Base-by-base conservation (phyloP, 2,329 filamentous ascomycete genomes). In the Alternaria gaisen region DNA sequence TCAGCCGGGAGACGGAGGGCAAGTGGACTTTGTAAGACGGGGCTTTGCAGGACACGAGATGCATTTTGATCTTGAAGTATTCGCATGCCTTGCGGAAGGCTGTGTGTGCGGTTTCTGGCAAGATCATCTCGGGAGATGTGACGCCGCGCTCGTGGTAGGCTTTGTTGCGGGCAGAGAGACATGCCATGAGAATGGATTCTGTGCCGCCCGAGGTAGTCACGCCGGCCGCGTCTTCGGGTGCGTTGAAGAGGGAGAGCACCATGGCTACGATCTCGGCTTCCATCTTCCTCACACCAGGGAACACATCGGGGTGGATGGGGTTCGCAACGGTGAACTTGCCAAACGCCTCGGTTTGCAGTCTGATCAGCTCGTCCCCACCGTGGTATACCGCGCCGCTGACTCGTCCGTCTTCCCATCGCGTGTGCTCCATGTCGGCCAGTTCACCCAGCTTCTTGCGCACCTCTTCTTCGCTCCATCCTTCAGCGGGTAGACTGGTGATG, bases 211-310 rank as follows among this genome's bases (percentile, higher is more conserved):
- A 92, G 2, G 95, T 98, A 16, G 92, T 93, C 10, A 95, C 93
- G 64, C 95, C 95, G 5, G 92, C 94, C 30, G 90, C 92, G 57
- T 88, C 90, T n/a, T 88, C 83, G 3, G 95, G 95, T 9, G 91
- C 93, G 79, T 97, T 92, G 84, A 97, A 99, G 78, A 99, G 83
- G 44, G 87, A 87, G 63, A 97, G 83, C 77, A 96, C 93, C 94
- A 99, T 99, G 67, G 94, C 91, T 53, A 99, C 95, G 63, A 99
- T 84, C 82, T 99, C 95, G 44, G 95, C 94, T 83, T 99, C 95
- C 95, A 99, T 99, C 87, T 99, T 99, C 72, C 95, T 86, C 53
- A 99, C 94, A 28, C 94, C 95, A 16, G 95, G 95, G 81, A 99
- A 99, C 43, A 99, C 94, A 81, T 99, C 95, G 7, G 95, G 95